These are phyloP conservation scores for Xerophyta viscosa DNA, from an alignment of 106 monocot species.

Conservation along the genomic window DNA sequence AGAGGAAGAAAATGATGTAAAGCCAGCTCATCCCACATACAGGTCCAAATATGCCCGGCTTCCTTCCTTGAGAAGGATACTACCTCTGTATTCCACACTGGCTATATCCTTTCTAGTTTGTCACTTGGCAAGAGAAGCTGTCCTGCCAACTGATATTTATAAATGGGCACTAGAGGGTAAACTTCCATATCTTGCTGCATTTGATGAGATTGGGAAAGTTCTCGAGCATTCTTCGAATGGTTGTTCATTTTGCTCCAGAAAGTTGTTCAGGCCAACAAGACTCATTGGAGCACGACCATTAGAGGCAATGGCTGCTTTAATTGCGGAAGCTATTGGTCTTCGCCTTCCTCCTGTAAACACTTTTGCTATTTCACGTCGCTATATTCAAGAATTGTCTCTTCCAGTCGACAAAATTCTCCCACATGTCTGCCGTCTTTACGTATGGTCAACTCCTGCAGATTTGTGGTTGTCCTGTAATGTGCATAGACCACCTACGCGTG, in stretches of 20 bases:
- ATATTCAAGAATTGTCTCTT: constrained; percentile 46
- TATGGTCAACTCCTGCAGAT: constrained; percentile 80
- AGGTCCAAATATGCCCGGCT: constrained; percentile 24
- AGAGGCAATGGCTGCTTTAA: constrained; percentile 61
- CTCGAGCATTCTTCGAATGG: constrained; percentile 32
- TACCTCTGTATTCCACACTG: constrained; percentile 72
- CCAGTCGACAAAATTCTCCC: constrained; percentile 63
- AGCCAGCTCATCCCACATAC: constrained; percentile 1
- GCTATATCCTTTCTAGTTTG: constrained; percentile 66
- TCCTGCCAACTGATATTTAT: constrained; percentile 75
- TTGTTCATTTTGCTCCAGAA: constrained; percentile 34
- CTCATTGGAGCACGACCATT: constrained; percentile 52
- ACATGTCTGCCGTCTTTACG: constrained; percentile 56
- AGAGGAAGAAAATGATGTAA: constrained; percentile 16
- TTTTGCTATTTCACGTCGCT: constrained; percentile 57
- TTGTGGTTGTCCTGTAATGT: constrained; percentile 64
- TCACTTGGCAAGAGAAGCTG: constrained; percentile 59
- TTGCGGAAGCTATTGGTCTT: constrained; percentile 51
- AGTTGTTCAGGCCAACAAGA: constrained; percentile 58
- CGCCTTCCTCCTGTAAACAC: constrained; percentile 81
- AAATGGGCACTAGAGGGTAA: constrained; percentile 67
- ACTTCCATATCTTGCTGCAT: constrained; percentile 70
- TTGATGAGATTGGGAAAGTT: constrained; percentile 41
- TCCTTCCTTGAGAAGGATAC: constrained; percentile 36
- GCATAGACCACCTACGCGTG: constrained; percentile 58